Evolutionary conservation across 2,329 filamentous ascomycete species (phyloP).

Genomic region (Colletotrichum sp.): DNA sequence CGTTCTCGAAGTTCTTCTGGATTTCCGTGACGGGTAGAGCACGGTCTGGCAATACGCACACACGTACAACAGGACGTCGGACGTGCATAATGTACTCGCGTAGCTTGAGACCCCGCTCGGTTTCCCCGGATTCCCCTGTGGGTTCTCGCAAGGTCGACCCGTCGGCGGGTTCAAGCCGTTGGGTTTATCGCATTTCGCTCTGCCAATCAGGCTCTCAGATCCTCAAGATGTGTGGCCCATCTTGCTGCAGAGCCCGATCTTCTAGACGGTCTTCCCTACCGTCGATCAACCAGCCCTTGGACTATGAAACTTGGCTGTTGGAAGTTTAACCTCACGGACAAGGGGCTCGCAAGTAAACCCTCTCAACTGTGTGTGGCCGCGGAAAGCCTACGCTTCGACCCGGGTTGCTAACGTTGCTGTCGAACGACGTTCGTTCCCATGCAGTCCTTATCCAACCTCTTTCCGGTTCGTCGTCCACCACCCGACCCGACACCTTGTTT

Average conservation of each 20-base stretch:
- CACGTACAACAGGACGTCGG: neutral
- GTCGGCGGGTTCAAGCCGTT: neutral
- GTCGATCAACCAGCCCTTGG: constrained; percentile 1
- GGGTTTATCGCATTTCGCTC: neutral
- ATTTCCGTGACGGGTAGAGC: neutral
- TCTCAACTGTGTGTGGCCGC: neutral
- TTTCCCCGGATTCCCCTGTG: constrained; percentile 5
- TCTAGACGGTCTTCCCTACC: constrained; percentile 4
- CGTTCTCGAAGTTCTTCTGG: neutral
- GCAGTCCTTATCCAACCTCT: neutral
- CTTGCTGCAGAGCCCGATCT: constrained; percentile 3
- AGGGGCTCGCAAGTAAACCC: neutral
- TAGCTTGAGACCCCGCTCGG: neutral
- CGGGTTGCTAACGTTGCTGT: neutral
- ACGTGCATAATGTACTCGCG: neutral
- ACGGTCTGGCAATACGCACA: neutral
- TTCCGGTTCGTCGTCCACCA: neutral
- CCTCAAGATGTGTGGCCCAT: neutral
- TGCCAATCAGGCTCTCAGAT: neutral
- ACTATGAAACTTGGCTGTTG: constrained; percentile 17
- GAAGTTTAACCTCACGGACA: constrained; percentile 5
- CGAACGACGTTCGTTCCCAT: neutral
- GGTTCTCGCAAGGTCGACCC: constrained; percentile 1
- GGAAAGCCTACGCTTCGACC: neutral
- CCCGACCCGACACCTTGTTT: neutral